A percentile compares a stretch with the other conserved stretches of the same genome.
Conservation (phyloP, 768 basidiomycete species). For the Gautieria morchelliformis region DNA sequence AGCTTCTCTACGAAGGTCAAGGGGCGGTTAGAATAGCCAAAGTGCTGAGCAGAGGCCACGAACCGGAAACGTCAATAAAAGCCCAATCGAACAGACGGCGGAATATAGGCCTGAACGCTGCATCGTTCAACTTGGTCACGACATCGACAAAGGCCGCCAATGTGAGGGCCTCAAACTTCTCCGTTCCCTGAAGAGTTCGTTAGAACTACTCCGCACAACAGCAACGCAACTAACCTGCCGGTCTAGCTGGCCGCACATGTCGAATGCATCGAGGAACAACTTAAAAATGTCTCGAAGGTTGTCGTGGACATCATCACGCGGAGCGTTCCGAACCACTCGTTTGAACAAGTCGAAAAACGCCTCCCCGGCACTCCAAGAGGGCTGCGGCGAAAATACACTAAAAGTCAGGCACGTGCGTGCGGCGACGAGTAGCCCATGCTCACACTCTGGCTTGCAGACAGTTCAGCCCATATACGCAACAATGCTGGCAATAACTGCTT, state of each 20-base stretch:
- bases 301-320: conserved; percentile 54
- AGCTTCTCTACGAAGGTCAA: conserved; percentile 11
- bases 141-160: conserved; percentile 72
- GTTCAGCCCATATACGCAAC: conserved; percentile 42
- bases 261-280: conserved; percentile 72
- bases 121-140: conserved; percentile 88
- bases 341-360: conserved; percentile 65
- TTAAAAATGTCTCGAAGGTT: conserved; percentile 62
- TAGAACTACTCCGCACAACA: background rate
- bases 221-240: background rate
- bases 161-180: conserved; percentile 17
- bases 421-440: background rate
- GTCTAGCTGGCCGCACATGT: conserved; percentile 21
- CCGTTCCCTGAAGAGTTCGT: background rate
- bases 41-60: conserved; percentile 11
- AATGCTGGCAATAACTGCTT: conserved; percentile 61
- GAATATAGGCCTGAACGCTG: conserved; percentile 85
- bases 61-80: conserved; percentile 49
- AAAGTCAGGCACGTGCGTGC: background rate
- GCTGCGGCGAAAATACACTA: background rate
- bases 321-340: conserved; percentile 52
- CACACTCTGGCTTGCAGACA: conserved; percentile 9
- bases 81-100: conserved; percentile 94
- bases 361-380: conserved; percentile 12
- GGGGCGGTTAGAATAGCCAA: conserved; percentile 10